These are phyloP conservation scores for Peterozyma toletana DNA, from an alignment of 805 yeast genomes.

Conservation along the genomic window DNA sequence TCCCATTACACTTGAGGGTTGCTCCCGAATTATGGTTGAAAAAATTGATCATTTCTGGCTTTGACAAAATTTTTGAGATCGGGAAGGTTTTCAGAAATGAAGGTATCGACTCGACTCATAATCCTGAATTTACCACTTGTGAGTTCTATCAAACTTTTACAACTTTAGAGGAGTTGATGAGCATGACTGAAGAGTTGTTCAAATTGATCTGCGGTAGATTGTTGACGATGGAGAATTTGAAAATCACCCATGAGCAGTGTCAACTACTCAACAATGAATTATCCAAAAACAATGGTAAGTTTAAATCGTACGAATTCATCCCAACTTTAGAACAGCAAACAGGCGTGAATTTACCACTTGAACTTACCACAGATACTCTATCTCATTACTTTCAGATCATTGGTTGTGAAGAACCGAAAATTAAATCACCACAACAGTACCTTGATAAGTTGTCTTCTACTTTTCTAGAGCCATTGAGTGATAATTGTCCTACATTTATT, in stretches of 20 bases:
- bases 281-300: slow-evolving; percentile 15
- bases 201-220: slow-evolving; percentile 27
- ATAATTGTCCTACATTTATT: slow-evolving; percentile 58
- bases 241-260: slow-evolving; percentile 17
- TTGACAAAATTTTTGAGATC: slow-evolving; percentile 81
- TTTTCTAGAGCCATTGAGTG: slow-evolving; percentile 52
- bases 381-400: slow-evolving; percentile 29
- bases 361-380: slow-evolving; percentile 32
- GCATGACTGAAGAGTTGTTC: slow-evolving; percentile 54
- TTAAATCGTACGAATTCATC: slow-evolving; percentile 54
- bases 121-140: slow-evolving; percentile 88
- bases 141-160: slow-evolving; percentile 81
- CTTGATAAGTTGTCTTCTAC: slow-evolving; percentile 56
- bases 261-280: slow-evolving; percentile 10
- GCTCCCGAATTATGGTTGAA: slow-evolving; percentile 97
- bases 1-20: slow-evolving; percentile 59
- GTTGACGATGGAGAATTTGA: slow-evolving; percentile 10
- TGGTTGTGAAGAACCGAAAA: slow-evolving; percentile 26
- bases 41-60: slow-evolving; percentile 73
- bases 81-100: slow-evolving; percentile 87
- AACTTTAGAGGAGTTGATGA: slow-evolving; percentile 58
- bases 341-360: slow-evolving; percentile 40
- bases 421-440: slow-evolving; percentile 47
- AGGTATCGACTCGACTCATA: slow-evolving; percentile 88
- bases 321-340: slow-evolving; percentile 51